Conservation (phyloP, 306 rosid species). For the Begonia masoniana region DNA sequence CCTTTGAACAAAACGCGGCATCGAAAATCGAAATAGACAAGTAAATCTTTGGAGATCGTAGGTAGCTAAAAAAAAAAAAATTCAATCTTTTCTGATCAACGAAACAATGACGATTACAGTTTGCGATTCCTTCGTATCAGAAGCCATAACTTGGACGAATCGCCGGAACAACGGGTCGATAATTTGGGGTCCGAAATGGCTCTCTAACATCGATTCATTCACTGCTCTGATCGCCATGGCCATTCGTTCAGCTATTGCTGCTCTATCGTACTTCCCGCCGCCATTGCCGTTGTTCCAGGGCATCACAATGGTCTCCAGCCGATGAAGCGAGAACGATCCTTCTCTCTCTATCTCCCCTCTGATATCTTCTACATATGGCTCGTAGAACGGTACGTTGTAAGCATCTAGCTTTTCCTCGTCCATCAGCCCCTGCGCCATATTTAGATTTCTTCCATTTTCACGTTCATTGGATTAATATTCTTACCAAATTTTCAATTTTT, state of each 20-base stretch:
- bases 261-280: neutral
- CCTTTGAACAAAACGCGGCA: too few species aligned
- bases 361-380: conserved; percentile 24
- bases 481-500: neutral
- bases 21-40: too few species aligned
- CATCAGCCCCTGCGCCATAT: conserved; percentile 18
- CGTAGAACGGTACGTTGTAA: conserved; percentile 23
- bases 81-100: neutral
- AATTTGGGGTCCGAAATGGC: conserved; percentile 15
- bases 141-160: conserved; percentile 7
- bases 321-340: conserved; percentile 23
- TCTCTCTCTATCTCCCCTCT: conserved; percentile 22
- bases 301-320: conserved; percentile 7
- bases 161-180: conserved; percentile 27
- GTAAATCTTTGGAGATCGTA: too few species aligned
- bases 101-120: conserved; percentile 6
- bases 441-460: neutral
- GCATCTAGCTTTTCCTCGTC: conserved; percentile 22
- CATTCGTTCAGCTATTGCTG: conserved; percentile 3
- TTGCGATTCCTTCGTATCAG: conserved; percentile 8
- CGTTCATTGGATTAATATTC: neutral
- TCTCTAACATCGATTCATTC: conserved; percentile 23
- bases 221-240: conserved; percentile 18
- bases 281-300: conserved; percentile 12
- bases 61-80: too few species aligned